Evolutionary conservation across 306 rosid species (phyloP).

Genomic region (Cucurbita moschata): DNA sequence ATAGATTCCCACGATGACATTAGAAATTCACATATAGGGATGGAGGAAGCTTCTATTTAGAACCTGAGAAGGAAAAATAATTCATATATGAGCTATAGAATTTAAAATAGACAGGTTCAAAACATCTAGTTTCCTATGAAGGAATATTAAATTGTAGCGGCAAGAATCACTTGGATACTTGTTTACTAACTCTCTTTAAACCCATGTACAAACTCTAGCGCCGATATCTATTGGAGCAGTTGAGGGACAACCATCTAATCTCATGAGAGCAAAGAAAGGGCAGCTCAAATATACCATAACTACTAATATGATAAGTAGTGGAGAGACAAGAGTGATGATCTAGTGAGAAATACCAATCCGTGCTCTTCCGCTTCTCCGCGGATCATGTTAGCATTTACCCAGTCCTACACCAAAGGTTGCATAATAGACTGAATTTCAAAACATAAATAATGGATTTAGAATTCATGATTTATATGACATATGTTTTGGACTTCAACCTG

Average conservation of each 20-base stretch:
- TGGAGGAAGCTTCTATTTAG: neutral
- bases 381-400: constrained; percentile 26
- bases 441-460: neutral
- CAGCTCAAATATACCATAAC: neutral
- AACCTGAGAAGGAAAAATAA: neutral
- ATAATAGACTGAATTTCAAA: constrained; percentile 5
- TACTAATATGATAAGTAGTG: neutral
- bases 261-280: neutral
- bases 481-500: constrained; percentile 33
- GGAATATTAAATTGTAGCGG: neutral
- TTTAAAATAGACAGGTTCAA: neutral
- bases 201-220: neutral
- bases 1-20: neutral
- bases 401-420: constrained; percentile 35
- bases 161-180: neutral
- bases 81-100: neutral
- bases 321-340: neutral
- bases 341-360: constrained; percentile 22
- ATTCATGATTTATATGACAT: neutral
- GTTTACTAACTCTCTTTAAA: neutral
- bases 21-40: neutral
- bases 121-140: neutral
- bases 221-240: neutral
- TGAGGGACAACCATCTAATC: neutral
- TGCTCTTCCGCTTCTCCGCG: constrained; percentile 24